Evolutionary conservation across 441 rosid genomes (phyloP).

Genomic region (Populus trichocarpa): DNA sequence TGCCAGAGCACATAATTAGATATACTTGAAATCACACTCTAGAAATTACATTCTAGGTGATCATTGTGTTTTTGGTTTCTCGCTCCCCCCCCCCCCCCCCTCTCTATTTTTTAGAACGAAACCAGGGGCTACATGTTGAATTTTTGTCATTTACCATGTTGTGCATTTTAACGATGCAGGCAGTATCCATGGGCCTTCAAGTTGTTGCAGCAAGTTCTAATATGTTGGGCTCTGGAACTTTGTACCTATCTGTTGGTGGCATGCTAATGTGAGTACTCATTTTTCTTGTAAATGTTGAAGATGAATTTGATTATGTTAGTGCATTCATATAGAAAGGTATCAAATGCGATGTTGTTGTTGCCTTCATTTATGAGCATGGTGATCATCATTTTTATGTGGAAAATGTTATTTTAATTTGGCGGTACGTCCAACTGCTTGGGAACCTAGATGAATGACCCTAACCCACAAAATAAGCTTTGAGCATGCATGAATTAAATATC

Average conservation of each 20-base stretch:
- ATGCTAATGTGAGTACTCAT: slow-evolving; percentile 65
- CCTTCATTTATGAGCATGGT: not conserved
- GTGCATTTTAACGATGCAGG: slow-evolving; percentile 41
- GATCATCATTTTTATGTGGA: not conserved
- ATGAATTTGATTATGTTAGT: not conserved
- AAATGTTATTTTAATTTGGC: not conserved
- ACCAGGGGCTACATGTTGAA: not conserved
- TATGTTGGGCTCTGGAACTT: slow-evolving; percentile 36
- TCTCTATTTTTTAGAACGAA: no score
- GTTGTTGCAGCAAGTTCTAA: slow-evolving; percentile 60
- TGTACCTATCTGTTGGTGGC: slow-evolving; percentile 86
- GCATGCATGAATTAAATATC: not conserved
- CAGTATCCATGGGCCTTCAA: slow-evolving; percentile 76
- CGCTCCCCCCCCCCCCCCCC: not conserved
- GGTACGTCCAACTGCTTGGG: not conserved
- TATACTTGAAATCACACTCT: not conserved
- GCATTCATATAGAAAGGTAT: not conserved
- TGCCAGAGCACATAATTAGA: not conserved
- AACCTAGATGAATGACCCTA: not conserved
- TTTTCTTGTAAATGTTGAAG: not conserved
- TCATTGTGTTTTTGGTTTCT: not conserved
- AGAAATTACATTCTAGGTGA: not conserved
- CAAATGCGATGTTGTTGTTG: not conserved
- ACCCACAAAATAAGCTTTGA: not conserved
- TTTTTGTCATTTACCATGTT: not conserved